Percentiles rank a stretch among this genome's conserved stretches.
Conservation (phyloP, 2,329 filamentous ascomycete species). For the Fusarium oligoseptatum region DNA sequence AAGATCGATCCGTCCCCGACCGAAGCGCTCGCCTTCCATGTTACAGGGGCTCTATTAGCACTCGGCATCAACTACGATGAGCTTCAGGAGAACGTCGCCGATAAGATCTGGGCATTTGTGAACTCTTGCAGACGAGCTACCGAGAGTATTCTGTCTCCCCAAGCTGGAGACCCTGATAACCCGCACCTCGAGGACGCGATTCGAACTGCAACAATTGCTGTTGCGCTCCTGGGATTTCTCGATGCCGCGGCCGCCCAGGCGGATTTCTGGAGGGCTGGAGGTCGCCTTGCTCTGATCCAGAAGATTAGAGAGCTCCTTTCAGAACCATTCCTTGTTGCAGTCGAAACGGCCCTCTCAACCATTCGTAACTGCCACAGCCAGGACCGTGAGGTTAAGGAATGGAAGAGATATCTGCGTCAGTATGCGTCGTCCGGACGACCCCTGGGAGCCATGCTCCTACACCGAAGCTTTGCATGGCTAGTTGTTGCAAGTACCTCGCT, state of each 20-base stretch:
- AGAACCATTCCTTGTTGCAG: slow-evolving; percentile 84
- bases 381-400: slow-evolving; percentile 79
- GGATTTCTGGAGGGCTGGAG: slow-evolving; percentile 83
- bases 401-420: slow-evolving; percentile 87
- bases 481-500: slow-evolving; percentile 84
- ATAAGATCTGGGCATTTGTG: slow-evolving; percentile 79
- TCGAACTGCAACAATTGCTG: slow-evolving; percentile 79
- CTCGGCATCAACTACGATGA: slow-evolving; percentile 80
- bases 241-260: slow-evolving; percentile 83
- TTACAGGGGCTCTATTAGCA: slow-evolving; percentile 85
- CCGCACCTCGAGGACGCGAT: slow-evolving; percentile 75
- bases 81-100: slow-evolving; percentile 74
- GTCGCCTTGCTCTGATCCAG: slow-evolving; percentile 80
- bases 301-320: slow-evolving; percentile 81
- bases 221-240: slow-evolving; percentile 92
- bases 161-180: slow-evolving; percentile 67
- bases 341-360: slow-evolving; percentile 91
- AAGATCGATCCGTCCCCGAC: slow-evolving; percentile 89
- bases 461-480: slow-evolving; percentile 89
- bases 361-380: slow-evolving; percentile 82
- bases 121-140: slow-evolving; percentile 76
- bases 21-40: slow-evolving; percentile 83
- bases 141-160: slow-evolving; percentile 66
- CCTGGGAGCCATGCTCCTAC: slow-evolving; percentile 90
- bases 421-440: slow-evolving; percentile 86